phyloP scores from a whole-genome alignment of 768 basidiomycete species.

The Pleurotus pulmonarius region DNA sequence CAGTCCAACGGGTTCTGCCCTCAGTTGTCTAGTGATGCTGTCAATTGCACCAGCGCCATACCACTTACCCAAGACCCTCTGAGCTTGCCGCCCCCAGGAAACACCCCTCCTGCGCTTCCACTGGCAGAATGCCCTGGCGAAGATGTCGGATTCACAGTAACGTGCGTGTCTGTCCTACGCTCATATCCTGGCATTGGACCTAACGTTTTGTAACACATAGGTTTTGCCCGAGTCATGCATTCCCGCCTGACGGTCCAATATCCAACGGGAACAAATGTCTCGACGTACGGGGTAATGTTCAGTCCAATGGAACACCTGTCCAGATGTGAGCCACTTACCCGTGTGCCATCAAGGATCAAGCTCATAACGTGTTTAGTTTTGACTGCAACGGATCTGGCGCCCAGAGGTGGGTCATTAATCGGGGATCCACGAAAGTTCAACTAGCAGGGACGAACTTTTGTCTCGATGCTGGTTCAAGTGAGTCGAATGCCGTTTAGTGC shows the following conservation, averaged over 20 bases:
- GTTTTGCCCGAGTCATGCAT: background rate
- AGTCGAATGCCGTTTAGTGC: constrained; percentile 3
- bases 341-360: background rate
- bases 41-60: background rate
- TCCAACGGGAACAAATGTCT: background rate
- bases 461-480: constrained; percentile 31
- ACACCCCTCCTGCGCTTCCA: background rate
- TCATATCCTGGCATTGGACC: too few species aligned
- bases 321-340: background rate
- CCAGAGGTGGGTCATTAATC: constrained; percentile 28
- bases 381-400: constrained; percentile 2
- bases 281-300: background rate
- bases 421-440: constrained; percentile 23
- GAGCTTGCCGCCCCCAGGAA: background rate
- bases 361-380: background rate
- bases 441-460: constrained; percentile 25
- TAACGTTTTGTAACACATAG: constrained; percentile 1
- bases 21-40: constrained; percentile 12
- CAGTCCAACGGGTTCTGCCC: constrained; percentile 15
- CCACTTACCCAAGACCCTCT: constrained; percentile 14
- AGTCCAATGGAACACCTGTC: background rate
- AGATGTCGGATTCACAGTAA: constrained; percentile 9
- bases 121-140: background rate
- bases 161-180: constrained; percentile 8
- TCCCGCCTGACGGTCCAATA: background rate